These are phyloP conservation scores for Paecilomyces variotii DNA, from an alignment of 2,329 filamentous ascomycete species.

Conservation along the genomic window DNA sequence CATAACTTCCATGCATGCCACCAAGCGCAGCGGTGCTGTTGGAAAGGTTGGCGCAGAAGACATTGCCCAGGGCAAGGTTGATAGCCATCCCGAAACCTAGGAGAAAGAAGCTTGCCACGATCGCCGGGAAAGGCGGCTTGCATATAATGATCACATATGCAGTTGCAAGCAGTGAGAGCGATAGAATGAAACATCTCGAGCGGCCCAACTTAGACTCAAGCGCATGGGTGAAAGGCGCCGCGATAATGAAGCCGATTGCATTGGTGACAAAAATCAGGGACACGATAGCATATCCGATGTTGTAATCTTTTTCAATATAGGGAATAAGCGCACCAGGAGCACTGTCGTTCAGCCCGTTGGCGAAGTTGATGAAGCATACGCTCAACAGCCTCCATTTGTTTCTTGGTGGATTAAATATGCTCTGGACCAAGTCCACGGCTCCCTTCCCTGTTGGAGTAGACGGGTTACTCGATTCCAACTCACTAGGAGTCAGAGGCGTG, in stretches of 20 bases:
- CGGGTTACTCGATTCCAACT: constrained; percentile 18
- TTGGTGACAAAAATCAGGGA: constrained; percentile 76
- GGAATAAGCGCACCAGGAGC: constrained; percentile 72
- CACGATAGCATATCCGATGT: constrained; percentile 68
- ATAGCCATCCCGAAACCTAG: constrained; percentile 48
- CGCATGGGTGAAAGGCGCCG: constrained; percentile 60
- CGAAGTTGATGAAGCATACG: constrained; percentile 58
- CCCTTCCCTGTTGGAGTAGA: constrained; percentile 10
- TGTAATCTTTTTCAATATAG: constrained; percentile 68
- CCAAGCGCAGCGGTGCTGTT: constrained; percentile 44
- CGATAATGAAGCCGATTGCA: constrained; percentile 66
- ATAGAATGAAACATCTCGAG: constrained; percentile 53
- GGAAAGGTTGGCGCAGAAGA: constrained; percentile 47
- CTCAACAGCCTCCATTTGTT: constrained; percentile 63
- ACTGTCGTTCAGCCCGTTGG: constrained; percentile 65
- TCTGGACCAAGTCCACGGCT: constrained; percentile 16
- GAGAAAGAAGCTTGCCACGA: constrained; percentile 62
- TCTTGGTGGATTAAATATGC: constrained; percentile 38
- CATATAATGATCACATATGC: constrained; percentile 60
- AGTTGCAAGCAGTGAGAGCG: constrained; percentile 49
- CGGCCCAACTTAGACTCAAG: constrained; percentile 58
- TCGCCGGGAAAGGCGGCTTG: constrained; percentile 60
- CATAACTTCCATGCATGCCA: constrained; percentile 34
- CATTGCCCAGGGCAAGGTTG: constrained; percentile 48
- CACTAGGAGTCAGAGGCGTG: constrained; percentile 13